Evolutionary conservation across 257 asterid species (phyloP).

Genomic region (Solanum stenotomum): DNA sequence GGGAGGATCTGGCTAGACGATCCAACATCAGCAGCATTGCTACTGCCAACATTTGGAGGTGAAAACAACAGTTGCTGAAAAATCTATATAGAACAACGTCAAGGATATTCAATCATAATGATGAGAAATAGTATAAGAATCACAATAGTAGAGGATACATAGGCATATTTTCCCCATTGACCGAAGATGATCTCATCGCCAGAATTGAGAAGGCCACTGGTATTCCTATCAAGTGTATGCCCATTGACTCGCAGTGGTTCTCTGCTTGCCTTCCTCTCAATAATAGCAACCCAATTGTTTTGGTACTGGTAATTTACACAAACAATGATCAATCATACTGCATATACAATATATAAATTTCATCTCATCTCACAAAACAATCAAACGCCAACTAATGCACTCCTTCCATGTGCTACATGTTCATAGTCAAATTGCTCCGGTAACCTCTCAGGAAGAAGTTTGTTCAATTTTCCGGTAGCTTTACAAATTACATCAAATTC

Average conservation of each 20-base stretch:
- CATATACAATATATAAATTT: constrained; percentile 7
- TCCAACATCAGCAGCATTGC: constrained; percentile 39
- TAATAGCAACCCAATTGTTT: constrained; percentile 41
- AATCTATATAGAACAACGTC: constrained; percentile 34
- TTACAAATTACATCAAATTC: too few relatives aligned
- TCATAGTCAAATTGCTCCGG: neutral
- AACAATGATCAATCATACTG: constrained; percentile 1
- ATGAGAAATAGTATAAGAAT: neutral
- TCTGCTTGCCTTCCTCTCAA: constrained; percentile 52
- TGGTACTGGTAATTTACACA: constrained; percentile 42
- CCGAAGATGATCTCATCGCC: constrained; percentile 82
- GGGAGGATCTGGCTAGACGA: constrained; percentile 39
- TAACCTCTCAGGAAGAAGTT: too few relatives aligned
- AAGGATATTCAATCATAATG: constrained; percentile 27
- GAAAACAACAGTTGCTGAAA: constrained; percentile 59
- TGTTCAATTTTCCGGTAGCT: neutral
- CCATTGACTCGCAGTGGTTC: constrained; percentile 70
- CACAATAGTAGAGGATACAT: constrained; percentile 51
- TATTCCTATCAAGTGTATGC: constrained; percentile 40
- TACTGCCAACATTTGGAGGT: constrained; percentile 34
- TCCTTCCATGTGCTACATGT: too few relatives aligned
- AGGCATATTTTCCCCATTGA: constrained; percentile 53
- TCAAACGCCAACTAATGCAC: neutral
- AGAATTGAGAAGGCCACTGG: constrained; percentile 43
- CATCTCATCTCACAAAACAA: constrained; percentile 5